Percentiles rank a stretch among this genome's conserved stretches.
phyloP scores from a whole-genome alignment of 202 grass and related monocot genomes.

The Cymbopogon flexuosus region DNA sequence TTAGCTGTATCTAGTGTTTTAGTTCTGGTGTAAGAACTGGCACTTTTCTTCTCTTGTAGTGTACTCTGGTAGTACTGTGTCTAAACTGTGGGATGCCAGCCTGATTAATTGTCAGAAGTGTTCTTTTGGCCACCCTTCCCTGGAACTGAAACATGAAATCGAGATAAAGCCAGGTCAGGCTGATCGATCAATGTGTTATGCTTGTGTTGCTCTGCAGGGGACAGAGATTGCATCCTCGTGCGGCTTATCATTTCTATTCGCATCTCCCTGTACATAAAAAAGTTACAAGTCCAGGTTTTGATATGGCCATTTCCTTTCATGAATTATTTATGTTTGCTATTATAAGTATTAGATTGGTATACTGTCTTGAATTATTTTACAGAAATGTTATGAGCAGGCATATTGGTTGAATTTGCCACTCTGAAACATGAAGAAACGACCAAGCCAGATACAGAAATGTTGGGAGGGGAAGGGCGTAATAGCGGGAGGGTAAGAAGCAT shows the following conservation, averaged over 20 bases:
- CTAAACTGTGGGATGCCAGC: not conserved
- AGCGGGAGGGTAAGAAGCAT: not conserved
- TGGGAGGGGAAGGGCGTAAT: not conserved
- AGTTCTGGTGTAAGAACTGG: conserved; percentile 26
- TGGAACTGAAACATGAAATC: conserved; percentile 6
- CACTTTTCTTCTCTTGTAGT: not conserved
- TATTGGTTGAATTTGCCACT: not conserved
- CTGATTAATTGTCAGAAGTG: not conserved
- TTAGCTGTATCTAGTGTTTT: conserved; percentile 30
- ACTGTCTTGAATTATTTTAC: conserved; percentile 28
- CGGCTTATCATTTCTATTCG: not conserved
- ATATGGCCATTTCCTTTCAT: not conserved
- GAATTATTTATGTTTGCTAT: not conserved
- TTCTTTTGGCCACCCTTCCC: not conserved
- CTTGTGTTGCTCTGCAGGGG: not conserved
- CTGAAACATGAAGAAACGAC: not conserved
- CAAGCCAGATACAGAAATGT: not conserved
- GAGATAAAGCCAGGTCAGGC: not conserved
- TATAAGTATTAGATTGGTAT: not conserved
- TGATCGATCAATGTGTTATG: not conserved
- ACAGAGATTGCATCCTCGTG: not conserved
- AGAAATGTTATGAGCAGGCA: not conserved
- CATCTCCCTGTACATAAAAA: not conserved
- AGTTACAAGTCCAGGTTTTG: not conserved
- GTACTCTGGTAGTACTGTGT: conserved; percentile 6